phyloP scores from a whole-genome alignment of 805 yeast genomes.

The Saccharomycopsis sp. region DNA sequence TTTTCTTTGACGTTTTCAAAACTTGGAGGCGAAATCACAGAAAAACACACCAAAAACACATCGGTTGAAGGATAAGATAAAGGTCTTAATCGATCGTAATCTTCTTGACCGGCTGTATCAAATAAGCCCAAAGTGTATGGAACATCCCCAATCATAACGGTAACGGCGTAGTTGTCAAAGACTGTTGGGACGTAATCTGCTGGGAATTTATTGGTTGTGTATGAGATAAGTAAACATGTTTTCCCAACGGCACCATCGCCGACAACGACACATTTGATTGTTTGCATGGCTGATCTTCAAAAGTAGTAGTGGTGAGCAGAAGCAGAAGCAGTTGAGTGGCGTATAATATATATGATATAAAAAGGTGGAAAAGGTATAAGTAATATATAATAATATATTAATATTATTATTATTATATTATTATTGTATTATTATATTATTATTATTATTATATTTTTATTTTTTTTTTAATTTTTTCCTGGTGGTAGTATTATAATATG shows the following conservation, averaged over 20 bases:
- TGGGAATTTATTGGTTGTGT: conserved; percentile 94
- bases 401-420: too few species aligned
- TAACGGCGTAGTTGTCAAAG: conserved; percentile 89
- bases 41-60: conserved; percentile 90
- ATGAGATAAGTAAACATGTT: conserved; percentile 89
- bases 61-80: conserved; percentile 95
- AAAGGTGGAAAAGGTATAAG: too few species aligned
- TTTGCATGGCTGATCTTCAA: conserved; percentile 39
- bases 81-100: conserved; percentile 95
- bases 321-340: too few species aligned
- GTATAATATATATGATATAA: too few species aligned
- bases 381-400: too few species aligned
- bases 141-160: conserved; percentile 95
- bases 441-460: background rate
- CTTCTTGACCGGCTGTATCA: conserved; percentile 99
- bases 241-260: conserved; percentile 99
- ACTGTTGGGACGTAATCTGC: conserved; percentile 99
- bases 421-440: background rate
- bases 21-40: conserved; percentile 93
- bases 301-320: too few species aligned
- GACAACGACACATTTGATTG: conserved; percentile 90
- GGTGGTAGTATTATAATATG: background rate
- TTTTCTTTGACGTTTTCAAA: conserved; percentile 96
- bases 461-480: background rate
- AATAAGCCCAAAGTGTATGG: conserved; percentile 95